Evolutionary conservation across 768 basidiomycete genomes (phyloP).

Genomic region (Russula earlei): DNA sequence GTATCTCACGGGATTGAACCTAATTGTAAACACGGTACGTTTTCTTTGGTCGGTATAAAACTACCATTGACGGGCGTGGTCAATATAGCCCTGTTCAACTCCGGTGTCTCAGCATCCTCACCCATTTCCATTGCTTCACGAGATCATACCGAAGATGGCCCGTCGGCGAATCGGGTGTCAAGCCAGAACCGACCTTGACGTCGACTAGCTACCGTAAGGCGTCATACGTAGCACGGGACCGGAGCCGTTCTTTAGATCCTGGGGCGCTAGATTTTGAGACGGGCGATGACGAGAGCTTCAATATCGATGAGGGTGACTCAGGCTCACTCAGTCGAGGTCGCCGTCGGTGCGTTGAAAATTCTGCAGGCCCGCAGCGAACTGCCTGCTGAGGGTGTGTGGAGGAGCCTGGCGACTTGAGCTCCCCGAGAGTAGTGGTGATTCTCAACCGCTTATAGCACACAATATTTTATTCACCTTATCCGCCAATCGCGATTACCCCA

Average conservation of each 20-base stretch:
- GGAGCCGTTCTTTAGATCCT: constrained; percentile 53
- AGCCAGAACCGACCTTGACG: constrained; percentile 24
- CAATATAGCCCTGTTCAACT: background rate
- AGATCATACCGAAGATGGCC: background rate
- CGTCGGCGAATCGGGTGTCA: background rate
- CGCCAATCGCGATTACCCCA: constrained; percentile 21
- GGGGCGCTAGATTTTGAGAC: constrained; percentile 54
- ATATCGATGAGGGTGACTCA: constrained; percentile 23
- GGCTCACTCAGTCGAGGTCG: constrained; percentile 39
- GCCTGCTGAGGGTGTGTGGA: constrained; percentile 71
- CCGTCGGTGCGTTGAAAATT: constrained; percentile 55
- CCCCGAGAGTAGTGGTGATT: background rate
- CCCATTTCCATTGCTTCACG: constrained; percentile 49
- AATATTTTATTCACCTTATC: constrained; percentile 27
- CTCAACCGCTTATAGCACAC: background rate
- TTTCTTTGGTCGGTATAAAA: background rate
- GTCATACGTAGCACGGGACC: constrained; percentile 62
- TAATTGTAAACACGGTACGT: constrained; percentile 2
- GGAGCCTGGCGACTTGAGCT: constrained; percentile 48
- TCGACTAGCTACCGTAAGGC: constrained; percentile 36
- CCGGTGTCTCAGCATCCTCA: constrained; percentile 42
- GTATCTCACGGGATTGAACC: constrained; percentile 21
- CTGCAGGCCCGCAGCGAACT: constrained; percentile 58
- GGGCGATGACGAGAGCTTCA: constrained; percentile 35
- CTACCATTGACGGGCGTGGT: background rate